Evolutionary conservation across 805 yeast species (phyloP).

Genomic region (Cyberlindnera saturnus): DNA sequence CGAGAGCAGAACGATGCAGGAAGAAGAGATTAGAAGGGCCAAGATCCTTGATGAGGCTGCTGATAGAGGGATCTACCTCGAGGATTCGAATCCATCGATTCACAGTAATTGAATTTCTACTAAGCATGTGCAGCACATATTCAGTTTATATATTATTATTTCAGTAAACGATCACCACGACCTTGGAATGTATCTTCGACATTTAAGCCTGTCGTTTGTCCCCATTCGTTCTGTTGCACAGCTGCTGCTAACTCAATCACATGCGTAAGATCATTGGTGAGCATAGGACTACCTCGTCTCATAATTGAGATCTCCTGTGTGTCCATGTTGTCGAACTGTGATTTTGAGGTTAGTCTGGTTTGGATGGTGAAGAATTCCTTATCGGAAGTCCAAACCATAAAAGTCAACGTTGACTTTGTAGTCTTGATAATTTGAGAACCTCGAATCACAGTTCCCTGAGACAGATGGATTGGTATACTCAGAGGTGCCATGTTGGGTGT

Average conservation of each 20-base stretch:
- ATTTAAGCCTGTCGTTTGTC: constrained; percentile 8
- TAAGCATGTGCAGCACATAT: not conserved
- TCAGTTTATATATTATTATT: too few relatives aligned
- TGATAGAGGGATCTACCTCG: constrained; percentile 37
- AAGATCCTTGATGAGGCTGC: constrained; percentile 37
- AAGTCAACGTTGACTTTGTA: constrained; percentile 1
- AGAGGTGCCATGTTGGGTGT: not conserved
- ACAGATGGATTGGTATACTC: not conserved
- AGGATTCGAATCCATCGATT: constrained; percentile 20
- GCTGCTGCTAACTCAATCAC: constrained; percentile 18
- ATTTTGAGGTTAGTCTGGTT: not conserved
- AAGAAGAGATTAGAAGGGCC: constrained; percentile 30
- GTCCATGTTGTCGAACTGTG: constrained; percentile 10
- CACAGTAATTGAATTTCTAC: not conserved
- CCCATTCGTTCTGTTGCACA: constrained; percentile 22
- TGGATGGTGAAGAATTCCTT: constrained; percentile 5
- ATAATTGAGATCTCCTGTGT: constrained; percentile 10
- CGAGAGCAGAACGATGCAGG: constrained; percentile 28
- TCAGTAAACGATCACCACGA: not conserved
- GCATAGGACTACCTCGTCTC: constrained; percentile 14
- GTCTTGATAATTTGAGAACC: constrained; percentile 5
- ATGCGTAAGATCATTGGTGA: constrained; percentile 13
- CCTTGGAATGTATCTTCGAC: constrained; percentile 17
- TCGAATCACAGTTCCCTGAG: not conserved
- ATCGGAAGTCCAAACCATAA: constrained; percentile 6